A percentile compares a stretch with the other conserved stretches of the same genome.
Evolutionary conservation across 106 monocot genomes (phyloP).

Genomic region (Vanilla planifolia): DNA sequence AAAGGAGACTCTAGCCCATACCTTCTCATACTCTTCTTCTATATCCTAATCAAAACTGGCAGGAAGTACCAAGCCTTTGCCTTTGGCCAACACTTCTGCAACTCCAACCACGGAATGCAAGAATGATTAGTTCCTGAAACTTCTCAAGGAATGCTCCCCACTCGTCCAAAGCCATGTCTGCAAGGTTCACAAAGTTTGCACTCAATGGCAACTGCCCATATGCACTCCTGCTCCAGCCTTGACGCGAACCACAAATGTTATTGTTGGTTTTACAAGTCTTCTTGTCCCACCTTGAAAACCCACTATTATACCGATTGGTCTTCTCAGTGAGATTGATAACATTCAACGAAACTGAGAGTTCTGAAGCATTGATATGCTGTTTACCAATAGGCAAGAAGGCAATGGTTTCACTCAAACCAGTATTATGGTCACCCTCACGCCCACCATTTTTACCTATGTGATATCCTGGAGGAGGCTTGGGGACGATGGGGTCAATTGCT

Average conservation of each 20-base stretch:
- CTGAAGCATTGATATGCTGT: slow-evolving; percentile 17
- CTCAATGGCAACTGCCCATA: slow-evolving; percentile 55
- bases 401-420: not conserved
- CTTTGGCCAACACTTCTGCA: slow-evolving; percentile 23
- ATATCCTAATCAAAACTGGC: slow-evolving; percentile 55
- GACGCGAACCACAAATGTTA: slow-evolving; percentile 3
- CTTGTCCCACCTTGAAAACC: slow-evolving; percentile 10
- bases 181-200: slow-evolving; percentile 60
- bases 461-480: slow-evolving; percentile 16
- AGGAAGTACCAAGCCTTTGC: slow-evolving; percentile 64
- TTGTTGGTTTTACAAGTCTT: slow-evolving; percentile 4
- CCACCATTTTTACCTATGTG: slow-evolving; percentile 22
- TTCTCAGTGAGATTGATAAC: slow-evolving; percentile 33
- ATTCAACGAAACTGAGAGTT: slow-evolving; percentile 49
- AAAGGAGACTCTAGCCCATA: not conserved
- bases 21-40: not conserved
- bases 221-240: slow-evolving; percentile 38
- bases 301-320: slow-evolving; percentile 2
- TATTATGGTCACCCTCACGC: slow-evolving; percentile 9
- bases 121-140: slow-evolving; percentile 54
- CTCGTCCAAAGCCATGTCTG: slow-evolving; percentile 72
- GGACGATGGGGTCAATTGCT: slow-evolving; percentile 17
- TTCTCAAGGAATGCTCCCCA: slow-evolving; percentile 75
- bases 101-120: slow-evolving; percentile 31
- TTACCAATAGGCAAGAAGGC: not conserved